Evolutionary conservation across 78 protist species (phyloP).

Genomic region (Protostelium mycophagum): DNA sequence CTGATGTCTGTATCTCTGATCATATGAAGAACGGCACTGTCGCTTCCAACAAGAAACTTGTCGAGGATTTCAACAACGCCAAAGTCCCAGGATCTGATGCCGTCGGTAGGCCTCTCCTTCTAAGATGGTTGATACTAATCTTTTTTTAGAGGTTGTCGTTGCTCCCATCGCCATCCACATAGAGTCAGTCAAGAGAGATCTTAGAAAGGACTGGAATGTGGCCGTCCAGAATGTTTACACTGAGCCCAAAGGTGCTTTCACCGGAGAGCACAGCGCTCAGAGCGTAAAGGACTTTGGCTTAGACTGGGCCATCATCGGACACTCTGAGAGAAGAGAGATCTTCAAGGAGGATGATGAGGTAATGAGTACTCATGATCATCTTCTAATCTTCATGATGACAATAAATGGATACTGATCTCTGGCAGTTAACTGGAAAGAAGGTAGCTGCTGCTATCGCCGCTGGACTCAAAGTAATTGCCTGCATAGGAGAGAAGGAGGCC

Average conservation of each 20-base stretch:
- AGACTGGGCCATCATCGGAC: constrained; percentile 95
- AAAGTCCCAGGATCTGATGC: background rate
- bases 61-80: constrained; percentile 19
- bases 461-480: constrained; percentile 87
- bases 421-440: constrained; percentile 69
- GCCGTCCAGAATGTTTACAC: constrained; percentile 68
- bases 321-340: constrained; percentile 94
- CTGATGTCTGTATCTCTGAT: background rate
- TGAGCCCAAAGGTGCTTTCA: constrained; percentile 82
- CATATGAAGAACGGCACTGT: constrained; percentile 23
- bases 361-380: constrained; percentile 3
- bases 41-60: constrained; percentile 1
- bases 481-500: constrained; percentile 95
- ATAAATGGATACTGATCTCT: background rate
- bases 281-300: constrained; percentile 71
- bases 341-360: constrained; percentile 81
- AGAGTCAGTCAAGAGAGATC: constrained; percentile 1
- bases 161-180: constrained; percentile 52
- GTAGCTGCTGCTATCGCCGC: constrained; percentile 55
- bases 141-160: constrained; percentile 24
- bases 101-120: constrained; percentile 16
- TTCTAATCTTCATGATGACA: background rate
- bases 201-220: constrained; percentile 25
- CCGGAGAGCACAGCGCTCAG: constrained; percentile 79
- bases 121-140: background rate